Evolutionary conservation across 331 rosid genomes (phyloP), one percentile per base, ranked within the genome.

Genomic region (Quercus lobata): DNA sequence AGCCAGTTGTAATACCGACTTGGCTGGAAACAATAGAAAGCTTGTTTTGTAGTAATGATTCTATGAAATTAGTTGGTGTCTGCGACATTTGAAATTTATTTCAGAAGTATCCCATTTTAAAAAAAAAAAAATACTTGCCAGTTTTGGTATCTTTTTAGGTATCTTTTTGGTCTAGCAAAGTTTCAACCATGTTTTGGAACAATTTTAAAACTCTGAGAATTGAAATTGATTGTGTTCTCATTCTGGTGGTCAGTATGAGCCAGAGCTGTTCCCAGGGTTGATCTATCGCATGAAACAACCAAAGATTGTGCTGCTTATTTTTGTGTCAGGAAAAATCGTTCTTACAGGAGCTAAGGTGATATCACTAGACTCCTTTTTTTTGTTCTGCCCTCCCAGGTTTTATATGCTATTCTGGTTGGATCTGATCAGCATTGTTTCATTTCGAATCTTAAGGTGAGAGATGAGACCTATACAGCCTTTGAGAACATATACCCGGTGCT

Each of bases 401-500:
- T 37, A 15, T 5, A 12, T n/a, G 7, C 16, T 4, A 24, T 58
- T 7, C 55, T 72, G 27, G 54, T 60, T 35, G 16, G 17, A 24
- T 61, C 56, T 81, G 57, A 27, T 60, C 11, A 5, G 41, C 57
- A 79, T 27, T 27, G 24, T 24, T 73, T 75, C 10, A 17, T 71
- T 77, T 75, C 49, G 18, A 52, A 32, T 68, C 57, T 60, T 66
- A 58, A 96, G 99, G 97, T 93, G 87, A 93, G 98, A 80, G 91
- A 88, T 27, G 97, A 96, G 85, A 96, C 99, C 16, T 96, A 96
- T 73, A 84, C 90, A 60, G 99, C 99, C 71, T 96, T 96, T 69
- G 98, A 96, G 87, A 93, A 96, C 88, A 96, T 96, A 71, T 96
- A 93, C 68, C 99, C 98, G 0, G 97, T 96, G 78, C 97, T 96